Percentiles rank a stretch among this genome's conserved stretches.
phyloP scores from a whole-genome alignment of 2,329 filamentous ascomycete genomes.

The Emericellopsis cladophorae region DNA sequence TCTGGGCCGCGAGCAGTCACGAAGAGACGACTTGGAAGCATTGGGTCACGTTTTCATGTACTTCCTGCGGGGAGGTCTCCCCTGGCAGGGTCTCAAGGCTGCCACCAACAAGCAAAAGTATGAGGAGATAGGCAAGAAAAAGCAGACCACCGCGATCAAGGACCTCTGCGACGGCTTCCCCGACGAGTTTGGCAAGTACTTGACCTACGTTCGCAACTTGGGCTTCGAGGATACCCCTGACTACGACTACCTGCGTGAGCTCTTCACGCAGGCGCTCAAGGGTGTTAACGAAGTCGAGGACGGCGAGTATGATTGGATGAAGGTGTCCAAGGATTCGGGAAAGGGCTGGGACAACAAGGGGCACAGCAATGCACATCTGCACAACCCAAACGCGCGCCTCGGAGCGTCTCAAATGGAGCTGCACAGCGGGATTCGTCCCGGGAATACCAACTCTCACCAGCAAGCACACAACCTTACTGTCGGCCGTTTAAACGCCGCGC shows the following conservation, averaged over 20 bases:
- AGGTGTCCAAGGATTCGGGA: slow-evolving; percentile 69
- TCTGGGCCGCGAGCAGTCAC: slow-evolving; percentile 87
- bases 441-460: slow-evolving; percentile 51
- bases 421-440: slow-evolving; percentile 58
- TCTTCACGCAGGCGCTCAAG: slow-evolving; percentile 93
- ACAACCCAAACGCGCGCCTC: slow-evolving; percentile 65
- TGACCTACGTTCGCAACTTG: slow-evolving; percentile 93
- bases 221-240: slow-evolving; percentile 98
- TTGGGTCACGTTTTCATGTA: slow-evolving; percentile 66
- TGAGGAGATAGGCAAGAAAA: slow-evolving; percentile 99
- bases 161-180: slow-evolving; percentile 94
- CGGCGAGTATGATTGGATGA: slow-evolving; percentile 99
- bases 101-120: slow-evolving; percentile 92
- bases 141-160: slow-evolving; percentile 94
- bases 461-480: slow-evolving; percentile 56
- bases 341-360: slow-evolving; percentile 82
- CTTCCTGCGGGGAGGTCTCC: slow-evolving; percentile 57
- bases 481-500: slow-evolving; percentile 87
- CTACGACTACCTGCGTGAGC: slow-evolving; percentile 92
- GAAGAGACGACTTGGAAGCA: slow-evolving; percentile 90
- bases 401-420: slow-evolving; percentile 78
- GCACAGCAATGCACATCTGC: slow-evolving; percentile 47
- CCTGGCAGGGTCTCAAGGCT: slow-evolving; percentile 63
- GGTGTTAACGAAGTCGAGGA: slow-evolving; percentile 91
- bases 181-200: slow-evolving; percentile 94